Evolutionary conservation across 345 rosid species (phyloP).

Genomic region (Bretschneidera sinensis): DNA sequence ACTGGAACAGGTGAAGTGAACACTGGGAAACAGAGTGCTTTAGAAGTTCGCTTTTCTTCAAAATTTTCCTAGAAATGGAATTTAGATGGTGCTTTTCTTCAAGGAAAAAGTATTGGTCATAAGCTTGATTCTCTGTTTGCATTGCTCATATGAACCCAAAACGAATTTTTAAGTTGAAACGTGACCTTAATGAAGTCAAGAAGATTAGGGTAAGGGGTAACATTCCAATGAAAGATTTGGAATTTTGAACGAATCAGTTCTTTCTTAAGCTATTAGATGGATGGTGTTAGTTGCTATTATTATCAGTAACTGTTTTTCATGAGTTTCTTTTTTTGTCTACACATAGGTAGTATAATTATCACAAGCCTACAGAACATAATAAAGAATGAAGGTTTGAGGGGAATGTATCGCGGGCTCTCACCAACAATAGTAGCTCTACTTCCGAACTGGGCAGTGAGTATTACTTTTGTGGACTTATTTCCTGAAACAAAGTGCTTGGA

Average conservation of each 20-base stretch:
- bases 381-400: constrained; percentile 68
- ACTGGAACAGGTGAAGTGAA: too few species aligned
- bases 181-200: too few species aligned
- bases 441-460: constrained; percentile 96
- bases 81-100: too few species aligned
- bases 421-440: constrained; percentile 90
- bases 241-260: background rate
- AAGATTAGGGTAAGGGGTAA: background rate
- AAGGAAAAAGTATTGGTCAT: too few species aligned
- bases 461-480: constrained; percentile 6
- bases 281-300: constrained; percentile 15
- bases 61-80: too few species aligned
- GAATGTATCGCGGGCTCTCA: constrained; percentile 91
- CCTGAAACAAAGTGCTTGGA: background rate
- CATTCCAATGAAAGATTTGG: background rate
- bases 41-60: too few species aligned
- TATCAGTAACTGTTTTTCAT: background rate
- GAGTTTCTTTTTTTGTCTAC: constrained; percentile 8
- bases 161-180: too few species aligned
- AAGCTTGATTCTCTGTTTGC: too few species aligned
- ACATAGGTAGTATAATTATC: constrained; percentile 70
- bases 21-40: too few species aligned
- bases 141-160: too few species aligned
- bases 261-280: constrained; percentile 10
- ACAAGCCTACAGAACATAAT: constrained; percentile 60